These are phyloP conservation scores for Fusarium pseudocircinatum DNA, from an alignment of 2,329 filamentous ascomycete species.

Conservation along the genomic window DNA sequence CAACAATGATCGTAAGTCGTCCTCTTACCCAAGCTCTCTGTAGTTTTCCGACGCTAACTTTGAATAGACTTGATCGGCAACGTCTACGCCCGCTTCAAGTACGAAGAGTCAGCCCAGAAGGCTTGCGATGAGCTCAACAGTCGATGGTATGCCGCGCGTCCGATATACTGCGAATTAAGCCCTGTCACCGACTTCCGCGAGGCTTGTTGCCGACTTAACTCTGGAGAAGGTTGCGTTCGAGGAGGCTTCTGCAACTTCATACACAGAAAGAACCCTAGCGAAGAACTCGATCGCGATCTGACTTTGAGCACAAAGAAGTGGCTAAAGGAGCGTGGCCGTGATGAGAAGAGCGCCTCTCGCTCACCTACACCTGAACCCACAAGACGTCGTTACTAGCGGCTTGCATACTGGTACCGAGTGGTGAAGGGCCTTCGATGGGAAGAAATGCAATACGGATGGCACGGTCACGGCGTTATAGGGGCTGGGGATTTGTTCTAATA, in stretches of 20 bases:
- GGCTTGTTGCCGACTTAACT: constrained; percentile 94
- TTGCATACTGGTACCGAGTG: constrained; percentile 3
- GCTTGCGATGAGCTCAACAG: constrained; percentile 95
- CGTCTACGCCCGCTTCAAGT: constrained; percentile 99
- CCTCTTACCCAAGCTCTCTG: not conserved
- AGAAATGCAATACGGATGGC: constrained; percentile 24
- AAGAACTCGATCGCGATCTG: constrained; percentile 89
- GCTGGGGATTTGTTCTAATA: constrained; percentile 29
- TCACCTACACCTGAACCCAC: constrained; percentile 89
- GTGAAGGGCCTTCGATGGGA: constrained; percentile 1
- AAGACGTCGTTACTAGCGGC: constrained; percentile 72
- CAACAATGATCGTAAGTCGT: constrained; percentile 89
- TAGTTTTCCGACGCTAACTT: constrained; percentile 36
- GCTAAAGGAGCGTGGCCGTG: constrained; percentile 84
- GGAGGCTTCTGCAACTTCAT: constrained; percentile 99
- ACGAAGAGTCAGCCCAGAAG: constrained; percentile 93
- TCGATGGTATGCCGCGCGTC: constrained; percentile 95
- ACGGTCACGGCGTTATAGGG: constrained; percentile 43
- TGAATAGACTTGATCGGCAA: constrained; percentile 89
- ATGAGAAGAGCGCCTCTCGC: constrained; percentile 81
- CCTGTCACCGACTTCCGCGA: constrained; percentile 98
- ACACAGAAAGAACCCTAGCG: constrained; percentile 91
- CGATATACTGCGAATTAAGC: constrained; percentile 97
- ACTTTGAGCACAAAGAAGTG: constrained; percentile 95
- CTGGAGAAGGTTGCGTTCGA: constrained; percentile 92